Evolutionary conservation across 2,329 filamentous ascomycete genomes (phyloP), one percentile per base, ranked within the genome.

Genomic region (Cryphonectria japonica): DNA sequence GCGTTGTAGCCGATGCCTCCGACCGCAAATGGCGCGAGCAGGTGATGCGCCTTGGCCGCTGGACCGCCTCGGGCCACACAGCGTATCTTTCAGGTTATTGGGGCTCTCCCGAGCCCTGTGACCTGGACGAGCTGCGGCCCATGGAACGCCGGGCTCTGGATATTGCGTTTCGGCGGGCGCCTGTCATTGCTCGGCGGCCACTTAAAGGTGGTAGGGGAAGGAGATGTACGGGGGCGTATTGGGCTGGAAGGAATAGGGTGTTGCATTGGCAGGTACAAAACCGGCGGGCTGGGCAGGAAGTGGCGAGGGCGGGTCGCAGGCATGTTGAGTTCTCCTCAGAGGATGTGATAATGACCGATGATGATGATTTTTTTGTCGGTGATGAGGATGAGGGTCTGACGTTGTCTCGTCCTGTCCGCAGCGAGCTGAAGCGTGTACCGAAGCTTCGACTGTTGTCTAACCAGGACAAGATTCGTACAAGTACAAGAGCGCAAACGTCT

Each of bases 11-110:
- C 16, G 66, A 72, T 57, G 34, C 2, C 9, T 46, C 57, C 1
- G 71, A 29, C 57, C 69, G 69, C 29, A 67, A 60, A 43, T 71
- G 71, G 69, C 71, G 62, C 39, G 69, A 72, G 66, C 67, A 37
- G 34, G 46, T 63, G 62, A 71, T 72, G 71, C 66, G 71, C 46
- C 71, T 72, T 14, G 43, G 62, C 26, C 69, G 71, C 19, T 69
- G 13, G 66, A 39, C 52, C 62, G 65, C 43, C 46, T 60, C 66
- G 34, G 50, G 32, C 39, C 43, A 13, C 32, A 26, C 46, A 11
- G 5, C 67, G 57, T 68, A 43, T 37, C 14, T 22, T 29, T 65
- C 63, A 7, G 63, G 43, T n/a, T 13, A 19, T 16, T 52, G 41
- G 5, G 63, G 43, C 41, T 29, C 41, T 32, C 60, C 67, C 13